Conservation (phyloP, 257 asterid species). For the Solanum neorickii region DNA sequence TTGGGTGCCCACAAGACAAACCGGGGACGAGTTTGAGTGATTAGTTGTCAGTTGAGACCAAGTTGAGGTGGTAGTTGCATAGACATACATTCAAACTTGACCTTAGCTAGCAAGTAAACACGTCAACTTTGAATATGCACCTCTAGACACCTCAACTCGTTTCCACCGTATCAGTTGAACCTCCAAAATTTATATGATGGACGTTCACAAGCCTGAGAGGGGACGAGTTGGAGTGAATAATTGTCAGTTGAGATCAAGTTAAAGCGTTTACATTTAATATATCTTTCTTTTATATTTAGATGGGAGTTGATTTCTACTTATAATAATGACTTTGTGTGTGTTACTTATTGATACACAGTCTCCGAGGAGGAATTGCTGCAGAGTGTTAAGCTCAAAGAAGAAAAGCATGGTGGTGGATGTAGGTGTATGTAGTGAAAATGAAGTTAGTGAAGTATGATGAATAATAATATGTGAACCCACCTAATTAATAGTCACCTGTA, state of each 20-base stretch:
- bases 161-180: not conserved
- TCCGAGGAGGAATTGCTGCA: conserved; percentile 82
- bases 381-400: conserved; percentile 31
- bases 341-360: conserved; percentile 31
- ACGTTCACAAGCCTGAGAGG: not conserved
- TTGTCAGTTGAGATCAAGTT: not conserved
- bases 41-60: not conserved
- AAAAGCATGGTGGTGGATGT: conserved; percentile 45
- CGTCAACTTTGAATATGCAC: not conserved
- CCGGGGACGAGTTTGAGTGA: not conserved
- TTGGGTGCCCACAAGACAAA: not conserved
- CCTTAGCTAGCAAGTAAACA: fast-evolving
- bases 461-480: not conserved
- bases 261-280: not conserved
- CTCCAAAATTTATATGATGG: not conserved
- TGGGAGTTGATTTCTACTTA: not conserved
- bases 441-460: conserved; percentile 30
- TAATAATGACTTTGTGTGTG: not conserved
- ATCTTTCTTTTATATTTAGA: not conserved
- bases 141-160: not conserved
- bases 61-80: not conserved
- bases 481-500: not conserved
- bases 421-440: conserved; percentile 63
- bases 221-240: not conserved
- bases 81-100: not conserved